A percentile compares a stretch with the other conserved stretches of the same genome.
These are phyloP conservation scores for Xylaria sp. DNA, from an alignment of 2,329 filamentous ascomycete genomes.

Conservation along the genomic window DNA sequence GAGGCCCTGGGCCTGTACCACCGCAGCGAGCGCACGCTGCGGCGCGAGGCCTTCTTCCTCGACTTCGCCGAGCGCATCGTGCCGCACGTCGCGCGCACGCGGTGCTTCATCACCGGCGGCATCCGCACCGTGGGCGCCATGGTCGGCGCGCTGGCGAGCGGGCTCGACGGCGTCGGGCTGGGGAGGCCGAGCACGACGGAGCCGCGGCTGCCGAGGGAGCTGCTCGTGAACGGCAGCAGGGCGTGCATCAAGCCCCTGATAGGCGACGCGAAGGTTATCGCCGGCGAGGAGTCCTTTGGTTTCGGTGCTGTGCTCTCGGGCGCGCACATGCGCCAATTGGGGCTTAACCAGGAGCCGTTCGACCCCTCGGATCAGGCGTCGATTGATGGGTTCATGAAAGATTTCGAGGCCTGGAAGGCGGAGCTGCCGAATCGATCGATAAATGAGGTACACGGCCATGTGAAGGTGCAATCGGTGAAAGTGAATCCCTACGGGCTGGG, in stretches of 20 bases:
- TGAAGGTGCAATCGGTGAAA: conserved; percentile 14
- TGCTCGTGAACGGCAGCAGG: conserved; percentile 9
- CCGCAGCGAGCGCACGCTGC: conserved; percentile 45
- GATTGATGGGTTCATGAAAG: conserved; percentile 19
- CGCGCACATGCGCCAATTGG: conserved; percentile 24
- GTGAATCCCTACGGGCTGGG: conserved; percentile 10
- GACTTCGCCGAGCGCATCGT: conserved; percentile 60
- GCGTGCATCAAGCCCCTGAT: conserved; percentile 22
- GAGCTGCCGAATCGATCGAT: conserved; percentile 12
- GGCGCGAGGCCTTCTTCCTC: conserved; percentile 69
- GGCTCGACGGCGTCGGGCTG: conserved; percentile 46
- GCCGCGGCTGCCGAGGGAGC: conserved; percentile 17
- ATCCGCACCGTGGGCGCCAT: conserved; percentile 59
- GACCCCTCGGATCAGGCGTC: conserved; percentile 18
- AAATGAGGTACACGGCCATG: conserved; percentile 22
- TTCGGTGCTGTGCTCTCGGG: conserved; percentile 18
- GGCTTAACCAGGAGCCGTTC: conserved; percentile 18
- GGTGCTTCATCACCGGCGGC: conserved; percentile 60
- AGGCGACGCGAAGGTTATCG: conserved; percentile 18
- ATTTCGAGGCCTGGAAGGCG: conserved; percentile 17
- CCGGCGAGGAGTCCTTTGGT: conserved; percentile 17
- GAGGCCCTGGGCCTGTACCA: conserved; percentile 53
- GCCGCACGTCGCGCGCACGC: conserved; percentile 45
- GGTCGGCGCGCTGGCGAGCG: conserved; percentile 48
- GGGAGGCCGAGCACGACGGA: conserved; percentile 23